Percentiles rank a stretch among this genome's conserved stretches.
phyloP scores from a whole-genome alignment of 345 rosid species.

The Abelmoschus esculentus region DNA sequence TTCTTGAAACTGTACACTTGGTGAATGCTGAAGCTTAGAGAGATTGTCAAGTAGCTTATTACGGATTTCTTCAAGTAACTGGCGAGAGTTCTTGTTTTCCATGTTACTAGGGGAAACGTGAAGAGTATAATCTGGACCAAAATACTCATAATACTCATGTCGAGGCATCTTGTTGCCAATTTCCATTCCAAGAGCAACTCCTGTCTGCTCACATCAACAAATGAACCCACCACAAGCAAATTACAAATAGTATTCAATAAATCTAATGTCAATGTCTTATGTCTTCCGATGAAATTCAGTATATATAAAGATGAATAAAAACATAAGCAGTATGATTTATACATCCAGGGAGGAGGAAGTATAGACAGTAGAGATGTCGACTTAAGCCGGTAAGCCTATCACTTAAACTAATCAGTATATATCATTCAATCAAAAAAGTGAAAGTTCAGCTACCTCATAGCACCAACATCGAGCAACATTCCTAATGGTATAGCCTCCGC shows the following conservation, averaged over 20 bases:
- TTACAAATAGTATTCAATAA: neutral
- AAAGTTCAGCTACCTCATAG: constrained; percentile 40
- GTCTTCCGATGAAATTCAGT: too few species aligned
- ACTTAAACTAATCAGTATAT: neutral
- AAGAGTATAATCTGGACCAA: constrained; percentile 69
- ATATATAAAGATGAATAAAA: too few species aligned
- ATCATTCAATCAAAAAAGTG: neutral
- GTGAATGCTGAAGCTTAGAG: constrained; percentile 89
- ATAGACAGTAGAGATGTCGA: neutral
- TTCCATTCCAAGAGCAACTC: constrained; percentile 72
- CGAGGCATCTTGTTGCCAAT: constrained; percentile 75
- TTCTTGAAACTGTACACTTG: constrained; percentile 88
- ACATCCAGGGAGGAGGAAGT: too few species aligned
- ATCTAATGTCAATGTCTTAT: too few species aligned
- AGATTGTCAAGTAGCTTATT: constrained; percentile 75
- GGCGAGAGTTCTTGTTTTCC: constrained; percentile 49
- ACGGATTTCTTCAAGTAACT: constrained; percentile 68
- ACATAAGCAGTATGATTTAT: too few species aligned
- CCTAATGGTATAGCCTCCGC: constrained; percentile 68
- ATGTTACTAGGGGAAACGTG: constrained; percentile 46
- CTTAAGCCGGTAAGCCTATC: neutral
- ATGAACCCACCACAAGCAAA: neutral
- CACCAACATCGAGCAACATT: constrained; percentile 80
- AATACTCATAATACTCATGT: constrained; percentile 69
- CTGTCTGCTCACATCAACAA: constrained; percentile 32